Conservation (phyloP, 2,329 filamentous ascomycete species). For the Pezicula carpinea region DNA sequence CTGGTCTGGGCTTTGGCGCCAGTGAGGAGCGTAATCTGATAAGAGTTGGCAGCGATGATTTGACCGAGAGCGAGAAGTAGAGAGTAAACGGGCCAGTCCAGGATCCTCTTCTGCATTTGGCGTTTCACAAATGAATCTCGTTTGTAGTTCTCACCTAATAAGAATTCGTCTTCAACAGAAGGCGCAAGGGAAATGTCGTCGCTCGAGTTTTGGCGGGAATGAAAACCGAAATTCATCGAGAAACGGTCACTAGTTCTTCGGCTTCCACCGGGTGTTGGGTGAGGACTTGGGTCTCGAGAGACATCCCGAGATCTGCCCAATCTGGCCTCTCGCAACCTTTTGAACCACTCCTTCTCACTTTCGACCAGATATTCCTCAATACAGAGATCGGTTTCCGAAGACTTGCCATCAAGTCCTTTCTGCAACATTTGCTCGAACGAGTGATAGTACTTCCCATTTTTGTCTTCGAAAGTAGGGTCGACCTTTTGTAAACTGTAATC, state of each 20-base stretch:
- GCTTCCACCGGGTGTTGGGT: background rate
- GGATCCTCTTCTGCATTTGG: slow-evolving; percentile 48
- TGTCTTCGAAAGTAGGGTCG: slow-evolving; percentile 62
- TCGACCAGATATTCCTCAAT: slow-evolving; percentile 60
- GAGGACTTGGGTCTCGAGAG: background rate
- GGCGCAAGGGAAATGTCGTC: background rate
- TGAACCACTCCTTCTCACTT: slow-evolving; percentile 64
- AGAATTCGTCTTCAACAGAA: background rate
- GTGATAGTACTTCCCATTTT: slow-evolving; percentile 54
- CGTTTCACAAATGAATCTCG: slow-evolving; percentile 19
- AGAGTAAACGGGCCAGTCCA: slow-evolving; percentile 61
- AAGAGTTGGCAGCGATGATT: slow-evolving; percentile 60
- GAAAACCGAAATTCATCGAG: background rate
- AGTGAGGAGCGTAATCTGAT: slow-evolving; percentile 61
- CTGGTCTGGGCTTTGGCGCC: slow-evolving; percentile 57
- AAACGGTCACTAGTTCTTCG: background rate
- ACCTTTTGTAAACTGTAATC: slow-evolving; percentile 61
- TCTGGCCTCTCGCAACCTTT: slow-evolving; percentile 51
- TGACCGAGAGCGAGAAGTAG: slow-evolving; percentile 54
- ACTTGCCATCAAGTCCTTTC: slow-evolving; percentile 37
- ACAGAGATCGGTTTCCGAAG: slow-evolving; percentile 52
- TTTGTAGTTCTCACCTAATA: background rate
- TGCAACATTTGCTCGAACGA: slow-evolving; percentile 53
- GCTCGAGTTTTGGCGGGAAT: background rate
- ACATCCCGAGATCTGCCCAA: slow-evolving; percentile 37